phyloP scores from a whole-genome alignment of 2,329 filamentous ascomycete species.

The Orbilia javanica region DNA sequence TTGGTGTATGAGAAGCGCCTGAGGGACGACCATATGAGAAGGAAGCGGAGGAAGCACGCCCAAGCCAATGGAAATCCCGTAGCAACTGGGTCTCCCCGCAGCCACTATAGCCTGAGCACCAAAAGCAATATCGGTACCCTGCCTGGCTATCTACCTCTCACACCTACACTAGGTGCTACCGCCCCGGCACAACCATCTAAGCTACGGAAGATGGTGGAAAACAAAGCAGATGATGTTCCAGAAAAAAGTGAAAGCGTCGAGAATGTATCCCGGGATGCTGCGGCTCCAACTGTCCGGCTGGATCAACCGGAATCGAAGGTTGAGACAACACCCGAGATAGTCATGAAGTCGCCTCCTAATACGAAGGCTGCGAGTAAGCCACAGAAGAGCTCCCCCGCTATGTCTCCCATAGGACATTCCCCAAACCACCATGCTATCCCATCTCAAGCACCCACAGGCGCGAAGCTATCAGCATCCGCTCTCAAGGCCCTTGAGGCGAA shows the following conservation, averaged over 20 bases:
- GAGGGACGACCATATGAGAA: conserved; percentile 52
- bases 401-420: conserved; percentile 30
- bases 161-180: conserved; percentile 22
- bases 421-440: conserved; percentile 20
- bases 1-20: conserved; percentile 55
- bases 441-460: conserved; percentile 15
- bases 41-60: conserved; percentile 53
- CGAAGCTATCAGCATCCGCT: conserved; percentile 49
- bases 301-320: conserved; percentile 2
- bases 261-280: conserved; percentile 1
- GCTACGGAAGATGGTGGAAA: conserved; percentile 41
- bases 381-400: conserved; percentile 37
- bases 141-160: conserved; percentile 55
- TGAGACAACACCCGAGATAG: conserved; percentile 37
- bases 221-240: conserved; percentile 9
- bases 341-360: conserved; percentile 36
- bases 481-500: conserved; percentile 50
- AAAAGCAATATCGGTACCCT: conserved; percentile 52
- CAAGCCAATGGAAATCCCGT: conserved; percentile 36
- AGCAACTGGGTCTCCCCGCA: conserved; percentile 50
- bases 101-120: conserved; percentile 51
- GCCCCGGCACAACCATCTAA: conserved; percentile 34
- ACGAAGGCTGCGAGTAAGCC: conserved; percentile 23
- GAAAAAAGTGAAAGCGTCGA: conserved; percentile 6
- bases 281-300: not conserved